Percentiles rank a stretch among this genome's conserved stretches.
Evolutionary conservation across 176 grass and related monocot species (phyloP).

Genomic region (Oryza meridionalis): DNA sequence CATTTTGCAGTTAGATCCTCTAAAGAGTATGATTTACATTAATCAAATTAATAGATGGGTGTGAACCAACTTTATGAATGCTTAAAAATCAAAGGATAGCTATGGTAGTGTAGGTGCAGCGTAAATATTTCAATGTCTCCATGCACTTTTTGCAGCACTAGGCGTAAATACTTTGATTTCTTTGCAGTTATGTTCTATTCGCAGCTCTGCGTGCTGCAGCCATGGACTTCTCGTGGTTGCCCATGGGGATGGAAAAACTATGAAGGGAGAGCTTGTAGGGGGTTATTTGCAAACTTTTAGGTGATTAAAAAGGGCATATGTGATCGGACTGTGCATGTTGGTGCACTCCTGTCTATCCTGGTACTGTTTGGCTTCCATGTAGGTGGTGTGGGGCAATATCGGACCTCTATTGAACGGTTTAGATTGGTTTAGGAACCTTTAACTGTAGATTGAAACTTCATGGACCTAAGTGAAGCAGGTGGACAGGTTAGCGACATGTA

Average conservation of each 20-base stretch:
- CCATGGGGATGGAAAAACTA: no score
- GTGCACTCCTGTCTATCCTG: not conserved
- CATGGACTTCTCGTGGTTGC: not conserved
- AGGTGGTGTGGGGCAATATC: not conserved
- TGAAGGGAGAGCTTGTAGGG: no score
- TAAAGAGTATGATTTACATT: not conserved
- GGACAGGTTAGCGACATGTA: not conserved
- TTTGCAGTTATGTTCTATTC: not conserved
- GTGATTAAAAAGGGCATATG: no score
- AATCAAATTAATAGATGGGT: not conserved
- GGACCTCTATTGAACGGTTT: not conserved
- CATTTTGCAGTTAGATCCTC: not conserved
- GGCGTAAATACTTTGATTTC: not conserved
- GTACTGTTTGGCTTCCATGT: not conserved
- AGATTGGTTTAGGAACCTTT: not conserved
- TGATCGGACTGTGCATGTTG: not conserved
- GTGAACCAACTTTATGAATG: not conserved
- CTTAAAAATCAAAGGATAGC: not conserved
- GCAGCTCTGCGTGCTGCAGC: not conserved
- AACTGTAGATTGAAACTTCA: not conserved
- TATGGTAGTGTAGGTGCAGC: no score
- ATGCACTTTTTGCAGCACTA: not conserved
- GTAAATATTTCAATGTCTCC: not conserved
- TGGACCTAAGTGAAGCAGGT: not conserved
- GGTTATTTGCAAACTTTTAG: no score